phyloP scores from a whole-genome alignment of 305 asterid species.

The Fraxinus latifolia region DNA sequence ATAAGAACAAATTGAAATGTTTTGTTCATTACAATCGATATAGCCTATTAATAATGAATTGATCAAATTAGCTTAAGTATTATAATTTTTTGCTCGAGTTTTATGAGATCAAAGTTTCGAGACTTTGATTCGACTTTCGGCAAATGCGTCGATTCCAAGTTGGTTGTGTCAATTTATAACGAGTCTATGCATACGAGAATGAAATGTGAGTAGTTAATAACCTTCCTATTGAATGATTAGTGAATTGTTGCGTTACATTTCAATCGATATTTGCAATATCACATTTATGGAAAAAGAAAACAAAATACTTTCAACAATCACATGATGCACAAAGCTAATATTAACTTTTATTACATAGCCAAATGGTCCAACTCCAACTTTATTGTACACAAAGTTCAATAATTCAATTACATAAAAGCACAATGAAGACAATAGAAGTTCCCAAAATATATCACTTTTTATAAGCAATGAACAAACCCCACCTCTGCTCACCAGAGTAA shows the following conservation, averaged over 20 bases:
- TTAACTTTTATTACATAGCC: background rate
- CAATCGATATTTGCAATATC: background rate
- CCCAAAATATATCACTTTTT: slow-evolving; percentile 38
- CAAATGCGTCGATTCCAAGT: background rate
- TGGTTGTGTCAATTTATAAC: background rate
- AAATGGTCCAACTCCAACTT: background rate
- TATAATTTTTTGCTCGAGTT: background rate
- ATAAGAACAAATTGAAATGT: background rate
- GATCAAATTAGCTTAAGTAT: background rate
- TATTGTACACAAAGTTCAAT: background rate
- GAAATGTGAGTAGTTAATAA: background rate
- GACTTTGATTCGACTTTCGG: background rate
- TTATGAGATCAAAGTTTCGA: background rate
- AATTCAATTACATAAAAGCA: background rate
- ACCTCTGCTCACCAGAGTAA: slow-evolving; percentile 87
- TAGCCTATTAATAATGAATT: too few relatives aligned
- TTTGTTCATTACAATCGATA: background rate
- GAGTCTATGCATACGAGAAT: background rate
- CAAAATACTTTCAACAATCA: background rate
- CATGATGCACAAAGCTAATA: background rate
- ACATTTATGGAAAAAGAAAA: background rate
- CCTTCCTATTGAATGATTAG: background rate
- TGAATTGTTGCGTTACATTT: background rate
- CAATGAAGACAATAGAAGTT: background rate
- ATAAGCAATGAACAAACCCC: slow-evolving; percentile 90